phyloP scores from a whole-genome alignment of 2,329 filamentous ascomycete species.

The Penicillium olsonii region DNA sequence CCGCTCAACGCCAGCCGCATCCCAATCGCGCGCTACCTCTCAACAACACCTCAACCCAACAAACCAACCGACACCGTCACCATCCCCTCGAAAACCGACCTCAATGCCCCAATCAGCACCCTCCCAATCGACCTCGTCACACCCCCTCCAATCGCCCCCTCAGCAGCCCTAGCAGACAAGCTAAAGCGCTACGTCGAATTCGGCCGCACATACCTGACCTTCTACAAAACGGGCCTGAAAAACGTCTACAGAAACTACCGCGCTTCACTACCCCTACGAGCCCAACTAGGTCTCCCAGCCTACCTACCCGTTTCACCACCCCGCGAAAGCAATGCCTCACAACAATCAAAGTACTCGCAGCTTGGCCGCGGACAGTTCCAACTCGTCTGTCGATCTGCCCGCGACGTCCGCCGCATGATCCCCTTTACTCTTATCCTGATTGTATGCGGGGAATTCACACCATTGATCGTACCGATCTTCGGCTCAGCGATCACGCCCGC shows the following conservation, averaged over 20 bases:
- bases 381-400: conserved; percentile 65
- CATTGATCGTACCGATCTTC: conserved; percentile 72
- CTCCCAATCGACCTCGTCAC: conserved; percentile 69
- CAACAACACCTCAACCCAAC: conserved; percentile 16
- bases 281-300: conserved; percentile 31
- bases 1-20: conserved; percentile 1
- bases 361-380: conserved; percentile 70
- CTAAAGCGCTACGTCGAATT: conserved; percentile 44
- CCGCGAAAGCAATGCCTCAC: background rate
- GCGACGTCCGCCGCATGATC: conserved; percentile 77
- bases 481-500: conserved; percentile 70
- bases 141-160: conserved; percentile 54
- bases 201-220: conserved; percentile 75
- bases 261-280: conserved; percentile 34
- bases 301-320: conserved; percentile 39
- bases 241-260: conserved; percentile 69
- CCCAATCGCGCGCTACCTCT: conserved; percentile 8
- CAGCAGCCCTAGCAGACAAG: conserved; percentile 43
- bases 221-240: conserved; percentile 85
- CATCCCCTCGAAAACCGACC: conserved; percentile 23
- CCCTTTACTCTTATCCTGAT: conserved; percentile 74
- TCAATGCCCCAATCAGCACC: conserved; percentile 74
- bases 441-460: conserved; percentile 83
- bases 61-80: conserved; percentile 7
- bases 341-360: conserved; percentile 5